Evolutionary conservation across 306 rosid species (phyloP).

Genomic region (Rosa multiflora): DNA sequence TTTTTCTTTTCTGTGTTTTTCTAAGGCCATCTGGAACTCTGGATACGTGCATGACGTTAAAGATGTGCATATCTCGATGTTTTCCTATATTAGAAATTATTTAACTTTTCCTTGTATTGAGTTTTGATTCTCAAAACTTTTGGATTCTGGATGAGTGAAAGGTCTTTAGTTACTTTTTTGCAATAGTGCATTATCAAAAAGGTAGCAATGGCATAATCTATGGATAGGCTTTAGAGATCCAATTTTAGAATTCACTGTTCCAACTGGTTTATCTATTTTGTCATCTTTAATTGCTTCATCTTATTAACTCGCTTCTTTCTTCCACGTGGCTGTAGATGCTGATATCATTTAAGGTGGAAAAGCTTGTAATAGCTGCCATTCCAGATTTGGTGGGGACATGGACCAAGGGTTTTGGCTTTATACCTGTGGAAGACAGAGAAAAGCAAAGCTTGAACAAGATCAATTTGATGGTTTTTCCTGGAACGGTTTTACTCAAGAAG

Average conservation of each 20-base stretch:
- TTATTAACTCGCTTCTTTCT: conserved; percentile 26
- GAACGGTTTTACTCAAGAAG: conserved; percentile 79
- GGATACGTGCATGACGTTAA: not conserved
- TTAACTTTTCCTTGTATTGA: not conserved
- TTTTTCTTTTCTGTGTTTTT: not conserved
- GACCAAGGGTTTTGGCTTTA: conserved; percentile 92
- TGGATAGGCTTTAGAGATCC: not conserved
- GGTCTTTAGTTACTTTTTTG: not conserved
- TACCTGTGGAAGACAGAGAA: conserved; percentile 57
- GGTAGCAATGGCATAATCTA: not conserved
- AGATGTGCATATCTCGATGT: not conserved
- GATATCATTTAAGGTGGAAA: conserved; percentile 73
- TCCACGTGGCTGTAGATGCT: conserved; percentile 60
- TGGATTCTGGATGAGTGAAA: not conserved
- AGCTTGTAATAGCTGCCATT: conserved; percentile 88
- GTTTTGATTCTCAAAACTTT: not conserved
- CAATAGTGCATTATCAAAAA: not conserved
- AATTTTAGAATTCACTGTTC: not conserved
- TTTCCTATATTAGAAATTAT: not conserved
- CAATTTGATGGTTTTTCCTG: conserved; percentile 96
- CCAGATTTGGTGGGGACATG: conserved; percentile 82
- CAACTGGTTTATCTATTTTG: not conserved
- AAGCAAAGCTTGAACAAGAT: conserved; percentile 55
- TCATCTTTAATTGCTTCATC: conserved; percentile 16
- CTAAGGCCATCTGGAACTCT: not conserved